Evolutionary conservation across 768 basidiomycete genomes (phyloP).

Genomic region (Agrocybe praecox): DNA sequence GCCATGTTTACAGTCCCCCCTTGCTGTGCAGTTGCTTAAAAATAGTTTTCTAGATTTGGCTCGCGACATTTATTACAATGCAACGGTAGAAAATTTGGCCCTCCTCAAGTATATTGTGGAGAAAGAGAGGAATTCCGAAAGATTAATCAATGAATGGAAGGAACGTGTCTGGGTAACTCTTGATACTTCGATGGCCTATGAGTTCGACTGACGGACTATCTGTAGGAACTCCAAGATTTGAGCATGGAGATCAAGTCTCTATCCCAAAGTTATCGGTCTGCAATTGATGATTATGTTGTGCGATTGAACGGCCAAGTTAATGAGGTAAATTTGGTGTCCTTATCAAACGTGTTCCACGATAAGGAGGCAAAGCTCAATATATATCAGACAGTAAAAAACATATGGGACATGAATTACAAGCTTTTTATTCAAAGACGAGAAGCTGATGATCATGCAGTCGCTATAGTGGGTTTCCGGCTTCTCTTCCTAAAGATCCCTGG

Average conservation of each 20-base stretch:
- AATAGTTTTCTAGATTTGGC: slow-evolving; percentile 36
- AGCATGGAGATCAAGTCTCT: slow-evolving; percentile 1
- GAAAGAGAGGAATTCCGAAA: slow-evolving; percentile 41
- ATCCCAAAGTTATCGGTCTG: neutral
- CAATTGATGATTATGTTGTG: neutral
- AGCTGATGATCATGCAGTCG: neutral
- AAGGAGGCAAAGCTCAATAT: neutral
- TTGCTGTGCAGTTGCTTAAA: no score
- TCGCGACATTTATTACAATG: slow-evolving; percentile 66
- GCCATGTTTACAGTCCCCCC: slow-evolving; percentile 8
- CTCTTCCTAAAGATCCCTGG: neutral
- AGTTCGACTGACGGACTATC: neutral
- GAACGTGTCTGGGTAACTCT: slow-evolving; percentile 5
- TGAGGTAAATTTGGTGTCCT: neutral
- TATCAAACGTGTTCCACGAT: neutral
- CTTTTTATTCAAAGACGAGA: neutral
- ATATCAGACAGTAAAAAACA: slow-evolving; percentile 4
- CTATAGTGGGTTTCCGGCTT: neutral
- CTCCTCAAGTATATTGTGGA: slow-evolving; percentile 48
- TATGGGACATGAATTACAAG: neutral
- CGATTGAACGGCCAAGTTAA: slow-evolving; percentile 3
- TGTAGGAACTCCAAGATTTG: slow-evolving; percentile 7
- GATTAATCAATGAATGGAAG: slow-evolving; percentile 11
- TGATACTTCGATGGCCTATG: neutral
- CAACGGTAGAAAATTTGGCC: slow-evolving; percentile 57